phyloP scores from a whole-genome alignment of 345 rosid species.

The Gossypium rotundifolium region DNA sequence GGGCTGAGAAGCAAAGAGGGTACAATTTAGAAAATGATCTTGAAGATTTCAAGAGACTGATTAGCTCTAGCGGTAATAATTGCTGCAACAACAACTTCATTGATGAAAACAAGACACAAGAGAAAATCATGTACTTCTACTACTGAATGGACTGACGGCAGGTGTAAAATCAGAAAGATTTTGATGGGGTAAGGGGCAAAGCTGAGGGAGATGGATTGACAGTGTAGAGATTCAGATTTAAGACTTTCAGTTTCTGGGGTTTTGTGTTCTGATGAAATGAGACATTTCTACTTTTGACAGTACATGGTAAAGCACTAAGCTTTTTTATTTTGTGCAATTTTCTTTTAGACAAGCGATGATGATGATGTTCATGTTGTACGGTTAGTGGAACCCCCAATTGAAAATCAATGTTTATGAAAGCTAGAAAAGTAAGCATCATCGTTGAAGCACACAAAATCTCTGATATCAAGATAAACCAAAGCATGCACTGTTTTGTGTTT shows the following conservation, averaged over 20 bases:
- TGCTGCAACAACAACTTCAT: constrained; percentile 13
- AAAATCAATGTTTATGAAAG: constrained; percentile 16
- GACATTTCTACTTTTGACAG: constrained; percentile 39
- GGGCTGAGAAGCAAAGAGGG: constrained; percentile 36
- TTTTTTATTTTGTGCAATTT: constrained; percentile 17
- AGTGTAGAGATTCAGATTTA: constrained; percentile 7
- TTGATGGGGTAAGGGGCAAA: constrained; percentile 61
- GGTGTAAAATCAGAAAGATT: constrained; percentile 54
- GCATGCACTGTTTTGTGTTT: not conserved
- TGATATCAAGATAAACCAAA: constrained; percentile 8
- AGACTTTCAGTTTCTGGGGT: constrained; percentile 30
- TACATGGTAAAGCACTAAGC: constrained; percentile 25
- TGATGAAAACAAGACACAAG: constrained; percentile 64
- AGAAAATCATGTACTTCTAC: constrained; percentile 48
- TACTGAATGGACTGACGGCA: constrained; percentile 42
- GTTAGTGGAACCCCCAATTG: constrained; percentile 9
- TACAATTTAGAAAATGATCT: constrained; percentile 27
- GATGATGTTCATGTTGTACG: constrained; percentile 20
- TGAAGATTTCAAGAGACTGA: constrained; percentile 67
- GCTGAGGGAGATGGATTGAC: constrained; percentile 21
- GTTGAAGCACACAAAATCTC: constrained; percentile 8
- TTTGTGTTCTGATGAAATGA: constrained; percentile 28
- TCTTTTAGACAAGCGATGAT: constrained; percentile 13
- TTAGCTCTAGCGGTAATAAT: constrained; percentile 29
- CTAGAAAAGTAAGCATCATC: constrained; percentile 2